phyloP scores from a whole-genome alignment of 345 rosid species.

The Citrus trifoliata region DNA sequence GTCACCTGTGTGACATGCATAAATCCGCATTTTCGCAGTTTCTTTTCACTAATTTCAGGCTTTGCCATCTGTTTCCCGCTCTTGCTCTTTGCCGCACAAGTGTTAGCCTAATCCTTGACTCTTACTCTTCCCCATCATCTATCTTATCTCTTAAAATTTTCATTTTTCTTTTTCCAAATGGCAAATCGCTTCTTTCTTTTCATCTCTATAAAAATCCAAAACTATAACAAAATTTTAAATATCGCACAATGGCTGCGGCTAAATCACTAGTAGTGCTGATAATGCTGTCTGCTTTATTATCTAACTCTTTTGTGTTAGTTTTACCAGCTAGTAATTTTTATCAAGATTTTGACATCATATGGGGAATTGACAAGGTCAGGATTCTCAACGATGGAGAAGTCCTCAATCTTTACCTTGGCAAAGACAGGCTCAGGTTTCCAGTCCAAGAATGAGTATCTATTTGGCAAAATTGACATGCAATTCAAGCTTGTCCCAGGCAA shows the following conservation, averaged over 20 bases:
- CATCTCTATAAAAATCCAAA: neutral
- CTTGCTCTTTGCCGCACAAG: neutral
- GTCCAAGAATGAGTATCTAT: conserved; percentile 36
- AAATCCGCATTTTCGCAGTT: neutral
- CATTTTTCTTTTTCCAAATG: neutral
- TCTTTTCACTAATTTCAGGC: neutral
- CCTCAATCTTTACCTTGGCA: conserved; percentile 36
- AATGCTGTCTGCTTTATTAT: neutral
- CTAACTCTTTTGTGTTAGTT: neutral
- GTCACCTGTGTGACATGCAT: conserved; percentile 6
- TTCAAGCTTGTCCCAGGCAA: conserved; percentile 57
- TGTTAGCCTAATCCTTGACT: neutral
- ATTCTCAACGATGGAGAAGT: conserved; percentile 33
- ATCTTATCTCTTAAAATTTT: neutral
- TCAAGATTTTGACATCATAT: conserved; percentile 33
- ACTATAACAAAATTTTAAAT: neutral
- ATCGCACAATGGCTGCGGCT: neutral
- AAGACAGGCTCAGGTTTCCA: conserved; percentile 45
- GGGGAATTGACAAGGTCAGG: conserved; percentile 38
- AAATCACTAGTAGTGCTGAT: neutral
- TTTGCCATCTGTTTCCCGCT: conserved; percentile 1
- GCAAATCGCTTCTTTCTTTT: neutral
- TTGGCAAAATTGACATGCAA: conserved; percentile 40
- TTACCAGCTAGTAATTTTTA: conserved; percentile 22
- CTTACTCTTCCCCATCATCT: neutral